Conservation (phyloP, 1,284 basidiomycete species). For the Jaminaea rosea region DNA sequence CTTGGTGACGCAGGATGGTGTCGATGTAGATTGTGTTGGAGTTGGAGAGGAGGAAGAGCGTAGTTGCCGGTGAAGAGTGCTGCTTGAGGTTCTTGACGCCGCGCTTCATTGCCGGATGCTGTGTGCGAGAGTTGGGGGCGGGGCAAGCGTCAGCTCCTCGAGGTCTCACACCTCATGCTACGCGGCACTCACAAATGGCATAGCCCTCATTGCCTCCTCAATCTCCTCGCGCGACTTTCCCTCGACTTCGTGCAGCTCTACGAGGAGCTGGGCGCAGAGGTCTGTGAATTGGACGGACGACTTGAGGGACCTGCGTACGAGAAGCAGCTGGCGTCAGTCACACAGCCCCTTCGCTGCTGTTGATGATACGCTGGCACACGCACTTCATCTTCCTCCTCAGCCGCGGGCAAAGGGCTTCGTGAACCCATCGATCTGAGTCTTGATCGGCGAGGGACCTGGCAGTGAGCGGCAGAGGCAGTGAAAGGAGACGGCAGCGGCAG, state of each 20-base stretch:
- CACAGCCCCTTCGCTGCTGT: no score
- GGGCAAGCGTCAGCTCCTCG: no score
- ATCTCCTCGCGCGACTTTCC: slow-evolving; percentile 63
- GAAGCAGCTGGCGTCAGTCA: no score
- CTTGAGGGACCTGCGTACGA: no score
- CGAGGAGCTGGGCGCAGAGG: slow-evolving; percentile 44
- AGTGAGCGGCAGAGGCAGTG: not conserved
- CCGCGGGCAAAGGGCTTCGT: slow-evolving; percentile 79
- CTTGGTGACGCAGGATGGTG: slow-evolving; percentile 49
- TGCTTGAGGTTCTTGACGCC: slow-evolving; percentile 70
- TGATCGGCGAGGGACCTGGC: slow-evolving; percentile 64
- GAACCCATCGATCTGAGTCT: slow-evolving; percentile 91
- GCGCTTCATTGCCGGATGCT: slow-evolving; percentile 95
- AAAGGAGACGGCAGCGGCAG: no score
- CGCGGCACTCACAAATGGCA: slow-evolving; percentile 77
- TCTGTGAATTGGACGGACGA: slow-evolving; percentile 81
- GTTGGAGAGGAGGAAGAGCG: slow-evolving; percentile 85
- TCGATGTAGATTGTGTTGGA: slow-evolving; percentile 90
- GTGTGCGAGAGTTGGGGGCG: no score
- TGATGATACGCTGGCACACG: no score
- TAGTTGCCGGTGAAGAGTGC: slow-evolving; percentile 56
- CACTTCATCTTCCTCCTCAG: slow-evolving; percentile 74
- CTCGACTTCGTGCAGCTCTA: slow-evolving; percentile 31
- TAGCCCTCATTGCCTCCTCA: slow-evolving; percentile 63
- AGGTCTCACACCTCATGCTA: no score